Evolutionary conservation across 2,329 filamentous ascomycete genomes (phyloP), one percentile per base, ranked within the genome.

Genomic region (Arthroderma sp.): DNA sequence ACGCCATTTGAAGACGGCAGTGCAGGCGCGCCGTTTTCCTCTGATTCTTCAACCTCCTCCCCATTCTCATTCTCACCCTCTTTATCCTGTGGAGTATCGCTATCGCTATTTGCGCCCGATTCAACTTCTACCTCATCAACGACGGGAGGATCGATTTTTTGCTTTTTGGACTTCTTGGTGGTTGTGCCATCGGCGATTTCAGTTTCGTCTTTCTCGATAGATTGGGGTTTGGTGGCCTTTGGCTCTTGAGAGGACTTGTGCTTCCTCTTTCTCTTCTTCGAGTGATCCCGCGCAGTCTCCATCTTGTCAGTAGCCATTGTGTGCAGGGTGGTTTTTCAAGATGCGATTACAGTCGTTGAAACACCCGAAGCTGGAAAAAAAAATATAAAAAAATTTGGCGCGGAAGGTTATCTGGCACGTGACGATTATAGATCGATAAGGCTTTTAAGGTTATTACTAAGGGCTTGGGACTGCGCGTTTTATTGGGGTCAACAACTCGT

Each of bases 1-100:
- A 80, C 71, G 9, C 69, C 53, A 36, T 63, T 59, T 48, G 62
- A 54, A 6, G 73, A 72, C n/a, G 74, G 73, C 6, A 79, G 64
- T 45, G 75, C 74, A 28, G 66, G 46, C 32, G 55, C 57, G 22
- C 58, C 59, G 22, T 56, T 51, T 32, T 56, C 38, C 6, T 49
- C 39, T 8, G 45, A 50, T n/a, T 55, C 54, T 11, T 51, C 60
- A 52, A 66, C 68, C 48, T 53, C 51, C 34, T 51, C 48, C 56
- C 66, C 50, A 6, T 56, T 47, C 29, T 56, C 56, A 32, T 63
- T 65, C 36, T 61, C 56, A 6, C 58, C 54, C 61, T 66, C 43
- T 2, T 29, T 15, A 3, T n/a, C 6, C 29, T 38, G n/a, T 2
- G 38, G 38, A 2, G 38, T 27, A n/a, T 41, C 30, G 4, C n/a